A percentile compares a stretch with the other conserved stretches of the same genome.
Conservation (phyloP, 306 rosid genomes). For the Castanea mollissima region DNA sequence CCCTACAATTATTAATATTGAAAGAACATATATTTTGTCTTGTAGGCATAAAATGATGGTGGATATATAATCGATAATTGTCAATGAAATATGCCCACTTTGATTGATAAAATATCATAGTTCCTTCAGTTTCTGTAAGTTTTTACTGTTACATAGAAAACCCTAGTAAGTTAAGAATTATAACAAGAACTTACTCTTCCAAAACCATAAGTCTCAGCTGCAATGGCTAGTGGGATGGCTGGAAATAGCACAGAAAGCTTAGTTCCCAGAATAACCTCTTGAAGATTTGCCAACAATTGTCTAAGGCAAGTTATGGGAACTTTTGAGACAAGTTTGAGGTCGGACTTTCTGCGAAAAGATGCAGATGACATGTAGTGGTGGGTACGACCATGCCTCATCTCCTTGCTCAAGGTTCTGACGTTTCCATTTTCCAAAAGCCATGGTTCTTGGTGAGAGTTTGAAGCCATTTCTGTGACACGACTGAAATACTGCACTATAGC, state of each 20-base stretch:
- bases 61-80: no score
- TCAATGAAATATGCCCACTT: no score
- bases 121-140: no score
- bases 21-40: no score
- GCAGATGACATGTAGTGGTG: constrained; percentile 79
- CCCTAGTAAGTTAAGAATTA: background rate
- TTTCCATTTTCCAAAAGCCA: constrained; percentile 69
- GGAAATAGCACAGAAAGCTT: constrained; percentile 75
- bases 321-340: constrained; percentile 50
- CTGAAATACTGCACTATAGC: background rate
- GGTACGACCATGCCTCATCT: constrained; percentile 49
- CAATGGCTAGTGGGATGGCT: constrained; percentile 65
- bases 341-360: constrained; percentile 73
- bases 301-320: constrained; percentile 42
- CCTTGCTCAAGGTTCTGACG: constrained; percentile 46
- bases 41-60: no score
- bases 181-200: constrained; percentile 55
- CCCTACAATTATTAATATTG: no score
- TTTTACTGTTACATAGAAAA: background rate
- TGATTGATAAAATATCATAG: no score
- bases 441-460: constrained; percentile 39
- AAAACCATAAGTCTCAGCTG: constrained; percentile 44
- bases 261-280: constrained; percentile 82
- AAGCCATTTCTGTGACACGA: constrained; percentile 38
- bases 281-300: constrained; percentile 44